Percentiles rank a stretch among this genome's conserved stretches.
Evolutionary conservation across 1,139 yeast genomes (phyloP).

Genomic region (Blastobotrys petasosporus): DNA sequence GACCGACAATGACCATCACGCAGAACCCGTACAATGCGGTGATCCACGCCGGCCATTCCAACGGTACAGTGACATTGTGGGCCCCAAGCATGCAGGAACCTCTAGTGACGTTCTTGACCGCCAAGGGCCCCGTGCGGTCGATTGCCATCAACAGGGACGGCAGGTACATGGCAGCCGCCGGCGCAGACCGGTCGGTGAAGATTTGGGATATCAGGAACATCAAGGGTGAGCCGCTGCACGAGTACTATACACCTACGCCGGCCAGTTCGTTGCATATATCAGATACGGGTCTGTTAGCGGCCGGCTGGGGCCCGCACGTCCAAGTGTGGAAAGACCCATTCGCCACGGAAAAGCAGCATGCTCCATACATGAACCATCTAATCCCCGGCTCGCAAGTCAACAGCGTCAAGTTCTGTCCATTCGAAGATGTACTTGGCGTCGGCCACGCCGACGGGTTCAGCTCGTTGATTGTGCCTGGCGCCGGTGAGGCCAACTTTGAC

Average conservation of each 20-base stretch:
- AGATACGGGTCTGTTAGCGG: conserved; percentile 79
- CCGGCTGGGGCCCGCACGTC: conserved; percentile 93
- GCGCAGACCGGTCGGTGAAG: conserved; percentile 77
- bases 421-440: conserved; percentile 88
- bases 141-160: conserved; percentile 90
- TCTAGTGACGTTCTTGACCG: conserved; percentile 70
- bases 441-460: conserved; percentile 79
- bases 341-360: conserved; percentile 44
- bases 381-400: conserved; percentile 72
- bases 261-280: conserved; percentile 75
- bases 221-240: conserved; percentile 56
- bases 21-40: conserved; percentile 97
- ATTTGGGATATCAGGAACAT: conserved; percentile 92
- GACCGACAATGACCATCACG: conserved; percentile 82
- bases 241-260: conserved; percentile 72
- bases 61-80: conserved; percentile 93
- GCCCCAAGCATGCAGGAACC: conserved; percentile 87
- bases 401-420: conserved; percentile 74
- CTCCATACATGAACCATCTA: conserved; percentile 90
- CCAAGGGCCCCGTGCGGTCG: conserved; percentile 83
- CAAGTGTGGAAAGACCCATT: conserved; percentile 49
- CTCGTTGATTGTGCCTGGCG: conserved; percentile 84
- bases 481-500: conserved; percentile 98
- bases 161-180: conserved; percentile 87
- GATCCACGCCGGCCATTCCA: conserved; percentile 86